Evolutionary conservation across 495 filamentous ascomycete genomes (phyloP), one percentile per base, ranked within the genome.

Genomic region (Aspergillus kassunensis): DNA sequence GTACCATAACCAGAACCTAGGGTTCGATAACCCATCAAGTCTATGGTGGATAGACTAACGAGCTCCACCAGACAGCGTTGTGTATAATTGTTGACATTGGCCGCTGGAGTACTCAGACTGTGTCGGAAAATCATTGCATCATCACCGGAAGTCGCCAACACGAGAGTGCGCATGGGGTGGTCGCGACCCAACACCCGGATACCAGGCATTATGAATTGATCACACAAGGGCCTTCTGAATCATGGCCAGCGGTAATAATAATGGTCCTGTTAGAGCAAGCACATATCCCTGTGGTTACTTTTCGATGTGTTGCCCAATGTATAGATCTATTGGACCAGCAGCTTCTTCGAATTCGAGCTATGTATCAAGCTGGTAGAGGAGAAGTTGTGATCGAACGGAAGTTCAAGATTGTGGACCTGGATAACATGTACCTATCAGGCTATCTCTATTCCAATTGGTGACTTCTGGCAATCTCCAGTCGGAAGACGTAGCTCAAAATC

Each of bases 41-140:
- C 79, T 37, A 80, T 74, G 36, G 80, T 70, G n/a, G 80, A 72
- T n/a, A 78, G 61, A 10, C 78, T 71, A 1, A 81, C 73, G 69
- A 97, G 95, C 64, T 97, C 90, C 49, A 97, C 90, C 70, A 92
- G 87, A 71, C 90, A 96, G 52, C 85, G 84, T 7, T 80, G 76
- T 18, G 80, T 33, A 20, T 58, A 74, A 66, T 82, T 81, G 27
- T 67, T 62, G 57, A 51, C 55, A 37, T 48, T 53, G 37, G 58
- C 40, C 20, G 65, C 75, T 54, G 73, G 73, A 12, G 79, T 81
- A 7, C 80, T 75, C 19, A 78, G 65, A 53, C 76, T 87, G 72
- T 95, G 80, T 24, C 85, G 84, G 56, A 97, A 88, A 45, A 96
- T 83, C 55, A 98, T 77, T 58, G 82, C 86, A 73, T 95, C 84